Base-by-base conservation (phyloP, 352 stramenopile species). In the Phytophthora fragariaefolia region DNA sequence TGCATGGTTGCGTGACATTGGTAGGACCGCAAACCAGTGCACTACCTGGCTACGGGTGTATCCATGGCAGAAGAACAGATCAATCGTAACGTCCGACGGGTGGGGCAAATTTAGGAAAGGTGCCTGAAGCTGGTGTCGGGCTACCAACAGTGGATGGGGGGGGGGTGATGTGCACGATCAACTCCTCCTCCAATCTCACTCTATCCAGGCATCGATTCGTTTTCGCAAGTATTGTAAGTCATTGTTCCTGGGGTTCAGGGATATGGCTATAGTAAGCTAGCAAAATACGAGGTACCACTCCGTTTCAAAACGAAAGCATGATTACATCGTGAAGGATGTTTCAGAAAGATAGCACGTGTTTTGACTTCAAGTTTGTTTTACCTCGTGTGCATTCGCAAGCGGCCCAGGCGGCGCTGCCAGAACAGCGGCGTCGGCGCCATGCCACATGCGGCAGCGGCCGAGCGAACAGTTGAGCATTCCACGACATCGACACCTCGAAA, bases 21-120 rank as follows among this genome's bases (percentile, higher is more conserved):
- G 73, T 63, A 62, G 57, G 71, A 77, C 51, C 57, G 55, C 12
- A 80, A 83, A 34, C 66, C 71, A 1, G 71, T 83, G 5, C 62
- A 71, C 40, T 73, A 74, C n/a, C 55, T 79, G 4, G 58, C 52
- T 15, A 72, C 66, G 8, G 67, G 67, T n/a, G 45, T 40, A 3
- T 15, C 34, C 0, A 67, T 68, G 50, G 15, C 53, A 1, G 51
- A 67, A 26, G 51, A 62, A 1, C 23, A 4, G 0, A 68, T 71
- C 8, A 20, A 66, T 1, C 61, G 66, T 1, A 78, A 78, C 18
- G 17, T 74, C 5, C 74, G 76, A 23, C 6, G 7, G 40, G 26
- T 59, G 1, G 59, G 64, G 28, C 32, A n/a, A 53, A 22, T 1
- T 34, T 77, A 2, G n/a, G n/a, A n/a, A n/a, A 47, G 32, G 12